Evolutionary conservation across 345 rosid species (phyloP).

Genomic region (Kandelia obovata): DNA sequence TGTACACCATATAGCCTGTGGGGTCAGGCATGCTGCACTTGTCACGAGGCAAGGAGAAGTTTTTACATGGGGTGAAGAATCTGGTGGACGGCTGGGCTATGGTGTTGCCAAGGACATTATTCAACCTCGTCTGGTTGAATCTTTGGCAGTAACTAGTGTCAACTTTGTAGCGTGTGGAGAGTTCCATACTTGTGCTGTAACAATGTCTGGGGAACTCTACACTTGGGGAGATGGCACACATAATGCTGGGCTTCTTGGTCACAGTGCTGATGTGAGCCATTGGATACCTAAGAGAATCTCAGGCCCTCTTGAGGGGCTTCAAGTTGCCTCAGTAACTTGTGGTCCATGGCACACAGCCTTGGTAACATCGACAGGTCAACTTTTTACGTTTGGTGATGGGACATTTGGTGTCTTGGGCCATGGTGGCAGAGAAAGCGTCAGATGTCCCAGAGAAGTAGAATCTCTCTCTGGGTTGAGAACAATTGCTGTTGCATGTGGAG

Average conservation of each 20-base stretch:
- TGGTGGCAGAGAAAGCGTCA: slow-evolving; percentile 64
- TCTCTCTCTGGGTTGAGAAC: slow-evolving; percentile 84
- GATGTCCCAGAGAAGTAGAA: slow-evolving; percentile 79
- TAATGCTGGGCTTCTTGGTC: slow-evolving; percentile 92
- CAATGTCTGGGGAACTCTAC: slow-evolving; percentile 84
- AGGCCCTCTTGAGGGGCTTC: slow-evolving; percentile 93
- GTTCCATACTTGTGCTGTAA: slow-evolving; percentile 90
- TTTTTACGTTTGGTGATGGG: slow-evolving; percentile 95
- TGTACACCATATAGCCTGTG: slow-evolving; percentile 86
- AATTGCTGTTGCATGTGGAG: slow-evolving; percentile 85
- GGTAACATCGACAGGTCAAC: slow-evolving; percentile 78
- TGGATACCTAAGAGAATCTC: slow-evolving; percentile 97
- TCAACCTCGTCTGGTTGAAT: slow-evolving; percentile 76
- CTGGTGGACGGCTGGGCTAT: slow-evolving; percentile 96
- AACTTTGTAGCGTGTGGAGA: slow-evolving; percentile 94
- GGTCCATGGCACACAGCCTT: slow-evolving; percentile 99
- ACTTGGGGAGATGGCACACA: slow-evolving; percentile 98
- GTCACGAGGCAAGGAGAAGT: slow-evolving; percentile 92
- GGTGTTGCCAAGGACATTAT: slow-evolving; percentile 72
- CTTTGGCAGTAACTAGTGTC: slow-evolving; percentile 54
- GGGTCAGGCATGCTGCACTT: slow-evolving; percentile 84
- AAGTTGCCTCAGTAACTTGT: slow-evolving; percentile 76
- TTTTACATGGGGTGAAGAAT: slow-evolving; percentile 96
- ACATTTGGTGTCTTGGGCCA: slow-evolving; percentile 95
- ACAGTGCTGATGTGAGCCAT: slow-evolving; percentile 81